Percentiles rank a stretch among this genome's conserved stretches.
Evolutionary conservation across 2,329 filamentous ascomycete species (phyloP).

Genomic region (Alternaria arbusti): DNA sequence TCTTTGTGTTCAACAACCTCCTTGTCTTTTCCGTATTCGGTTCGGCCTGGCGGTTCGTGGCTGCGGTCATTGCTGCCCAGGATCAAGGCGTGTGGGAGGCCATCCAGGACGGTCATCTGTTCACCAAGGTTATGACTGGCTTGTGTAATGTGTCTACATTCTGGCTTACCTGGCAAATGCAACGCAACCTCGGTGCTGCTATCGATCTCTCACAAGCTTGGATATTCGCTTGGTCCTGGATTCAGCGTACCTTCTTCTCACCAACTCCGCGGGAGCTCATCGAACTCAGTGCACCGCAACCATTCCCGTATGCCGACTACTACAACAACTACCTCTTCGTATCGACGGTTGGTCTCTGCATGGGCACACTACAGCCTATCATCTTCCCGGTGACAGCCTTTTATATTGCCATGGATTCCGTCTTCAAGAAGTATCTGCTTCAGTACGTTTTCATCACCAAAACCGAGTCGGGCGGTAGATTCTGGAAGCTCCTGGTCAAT

Average conservation of each 20-base stretch:
- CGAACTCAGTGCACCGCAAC: conserved; percentile 86
- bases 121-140: conserved; percentile 70
- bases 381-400: conserved; percentile 84
- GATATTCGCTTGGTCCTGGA: conserved; percentile 79
- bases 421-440: conserved; percentile 92
- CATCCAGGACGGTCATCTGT: conserved; percentile 70
- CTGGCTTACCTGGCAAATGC: conserved; percentile 88
- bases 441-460: conserved; percentile 90
- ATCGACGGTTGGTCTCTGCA: conserved; percentile 82
- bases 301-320: conserved; percentile 93
- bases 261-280: conserved; percentile 92
- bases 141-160: conserved; percentile 85
- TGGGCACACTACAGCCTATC: conserved; percentile 83
- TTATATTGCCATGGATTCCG: conserved; percentile 85
- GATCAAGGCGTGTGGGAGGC: conserved; percentile 68
- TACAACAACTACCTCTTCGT: conserved; percentile 99
- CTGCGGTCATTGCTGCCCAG: conserved; percentile 65
- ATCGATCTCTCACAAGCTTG: conserved; percentile 87
- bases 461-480: conserved; percentile 90
- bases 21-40: conserved; percentile 93
- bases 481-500: conserved; percentile 91
- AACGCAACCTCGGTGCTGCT: conserved; percentile 82
- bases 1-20: conserved; percentile 97
- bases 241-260: conserved; percentile 77
- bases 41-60: conserved; percentile 78